phyloP scores from a whole-genome alignment of 1,284 basidiomycete species.

The Austroboletus niveus region DNA sequence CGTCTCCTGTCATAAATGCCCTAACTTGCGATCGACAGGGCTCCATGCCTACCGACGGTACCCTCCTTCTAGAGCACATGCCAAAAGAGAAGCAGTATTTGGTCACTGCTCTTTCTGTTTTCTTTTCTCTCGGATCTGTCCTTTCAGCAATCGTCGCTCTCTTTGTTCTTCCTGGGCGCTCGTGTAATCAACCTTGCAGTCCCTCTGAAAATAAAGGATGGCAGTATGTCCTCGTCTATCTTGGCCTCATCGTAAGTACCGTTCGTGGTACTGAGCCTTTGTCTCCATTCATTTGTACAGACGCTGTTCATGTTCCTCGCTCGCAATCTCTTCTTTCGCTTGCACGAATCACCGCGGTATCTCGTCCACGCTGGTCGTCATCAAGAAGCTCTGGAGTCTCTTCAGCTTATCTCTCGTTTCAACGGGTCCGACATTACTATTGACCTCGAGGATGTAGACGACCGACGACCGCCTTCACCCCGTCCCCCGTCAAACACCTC shows the following conservation, averaged over 20 bases:
- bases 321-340: conserved; percentile 84
- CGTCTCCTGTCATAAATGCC: not conserved
- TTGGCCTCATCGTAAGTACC: conserved; percentile 67
- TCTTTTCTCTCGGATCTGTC: conserved; percentile 92
- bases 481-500: conserved; percentile 12
- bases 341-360: conserved; percentile 92
- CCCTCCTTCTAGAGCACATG: conserved; percentile 91
- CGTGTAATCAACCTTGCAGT: conserved; percentile 68
- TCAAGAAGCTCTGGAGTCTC: conserved; percentile 77
- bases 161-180: conserved; percentile 72
- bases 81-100: conserved; percentile 90
- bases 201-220: conserved; percentile 80
- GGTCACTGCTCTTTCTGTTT: conserved; percentile 92
- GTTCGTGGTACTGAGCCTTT: not conserved
- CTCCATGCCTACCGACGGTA: conserved; percentile 97
- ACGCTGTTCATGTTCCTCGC: conserved; percentile 85
- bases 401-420: conserved; percentile 81
- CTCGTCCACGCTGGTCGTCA: conserved; percentile 83
- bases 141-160: conserved; percentile 79
- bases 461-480: conserved; percentile 33
- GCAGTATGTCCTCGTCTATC: conserved; percentile 74
- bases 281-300: conserved; percentile 39
- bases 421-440: conserved; percentile 75
- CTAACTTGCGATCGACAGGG: conserved; percentile 47
- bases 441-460: conserved; percentile 71